Base-by-base conservation (phyloP, 495 filamentous ascomycete genomes). In the Xylaria venustula region DNA sequence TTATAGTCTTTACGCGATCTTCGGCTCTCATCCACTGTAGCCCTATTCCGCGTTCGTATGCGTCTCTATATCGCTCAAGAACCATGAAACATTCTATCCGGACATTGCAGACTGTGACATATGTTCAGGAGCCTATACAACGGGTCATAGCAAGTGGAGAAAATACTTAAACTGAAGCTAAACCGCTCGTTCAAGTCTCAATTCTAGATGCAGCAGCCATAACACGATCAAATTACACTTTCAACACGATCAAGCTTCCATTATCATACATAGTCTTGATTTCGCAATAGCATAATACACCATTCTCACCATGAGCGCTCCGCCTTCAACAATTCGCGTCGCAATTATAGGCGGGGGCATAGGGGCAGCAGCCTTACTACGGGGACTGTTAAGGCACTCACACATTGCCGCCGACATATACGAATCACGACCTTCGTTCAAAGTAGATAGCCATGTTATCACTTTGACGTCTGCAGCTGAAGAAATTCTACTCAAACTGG, bases 321-420 rank as follows among this genome's bases (percentile, higher is more conserved):
- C 65, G 9, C 56, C 61, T 26, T 67, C 64, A 14, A 62, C 61
- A 42, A 67, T 73, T 46, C 50, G 70, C 41, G 62, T 75, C 34
- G 73, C 73, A 42, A 76, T 76, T 49, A 66, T 73, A 47, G 73
- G 73, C 50, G 72, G 73, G 3, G 67, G 72, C 0, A 41, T 76
- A 11, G 73, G 68, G 30, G 66, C 70, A 4, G 70, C 66, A 11
- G 62, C 64, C 8, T 42, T 73, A 17, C 32, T 67, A 3, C 65
- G 67, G 26, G 72, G 67, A 15, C 66, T 76, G 22, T 50, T 74
- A 2, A 54, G 68, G 32, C 61, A 71, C 58, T 58, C 67, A 23
- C 70, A 73, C 36, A 57, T 76, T 22, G 54, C 67, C 17, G 68
- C 67, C 15, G 60, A 74, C 44, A 70, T 76, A 34, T 76, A 68